Conservation (phyloP, 352 stramenopile species). For the Phytophthora ramorum region DNA sequence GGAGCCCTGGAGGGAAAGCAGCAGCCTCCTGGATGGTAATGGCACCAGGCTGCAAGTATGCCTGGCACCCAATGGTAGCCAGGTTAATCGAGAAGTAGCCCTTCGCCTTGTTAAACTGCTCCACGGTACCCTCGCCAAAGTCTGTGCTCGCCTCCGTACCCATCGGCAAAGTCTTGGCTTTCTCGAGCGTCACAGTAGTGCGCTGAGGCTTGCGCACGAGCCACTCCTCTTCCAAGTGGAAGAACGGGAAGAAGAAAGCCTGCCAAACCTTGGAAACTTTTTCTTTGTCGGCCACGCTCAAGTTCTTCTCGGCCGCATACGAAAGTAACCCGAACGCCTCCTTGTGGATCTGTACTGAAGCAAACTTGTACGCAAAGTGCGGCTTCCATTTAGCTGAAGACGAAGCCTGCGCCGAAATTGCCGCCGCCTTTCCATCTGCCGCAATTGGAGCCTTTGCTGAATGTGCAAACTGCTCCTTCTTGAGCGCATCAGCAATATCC, state of each 20-base stretch:
- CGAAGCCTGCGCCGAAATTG: slow-evolving; percentile 11
- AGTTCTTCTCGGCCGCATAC: slow-evolving; percentile 85
- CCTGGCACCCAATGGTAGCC: slow-evolving; percentile 56
- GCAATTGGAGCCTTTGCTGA: slow-evolving; percentile 13
- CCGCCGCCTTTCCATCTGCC: slow-evolving; percentile 4
- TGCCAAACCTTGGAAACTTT: slow-evolving; percentile 89
- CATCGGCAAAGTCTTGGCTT: slow-evolving; percentile 65
- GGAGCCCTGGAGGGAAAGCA: slow-evolving; percentile 77
- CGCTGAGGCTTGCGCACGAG: slow-evolving; percentile 79
- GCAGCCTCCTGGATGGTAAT: slow-evolving; percentile 81
- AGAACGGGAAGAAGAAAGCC: slow-evolving; percentile 87
- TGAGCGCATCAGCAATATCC: slow-evolving; percentile 68
- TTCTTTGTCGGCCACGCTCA: slow-evolving; percentile 83
- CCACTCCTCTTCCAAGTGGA: slow-evolving; percentile 85
- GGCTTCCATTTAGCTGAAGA: slow-evolving; percentile 54
- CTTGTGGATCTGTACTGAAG: slow-evolving; percentile 85
- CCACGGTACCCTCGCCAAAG: slow-evolving; percentile 84
- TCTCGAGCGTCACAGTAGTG: slow-evolving; percentile 68
- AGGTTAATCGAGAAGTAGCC: slow-evolving; percentile 75
- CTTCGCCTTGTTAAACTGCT: slow-evolving; percentile 74
- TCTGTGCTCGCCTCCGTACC: slow-evolving; percentile 82
- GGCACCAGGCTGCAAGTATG: slow-evolving; percentile 77
- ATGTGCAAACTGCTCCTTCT: slow-evolving; percentile 53
- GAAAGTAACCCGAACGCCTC: slow-evolving; percentile 81
- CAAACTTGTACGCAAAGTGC: slow-evolving; percentile 79